Base-by-base conservation (phyloP, 2,329 filamentous ascomycete genomes). In the Calonectria pseudoturangicola region DNA sequence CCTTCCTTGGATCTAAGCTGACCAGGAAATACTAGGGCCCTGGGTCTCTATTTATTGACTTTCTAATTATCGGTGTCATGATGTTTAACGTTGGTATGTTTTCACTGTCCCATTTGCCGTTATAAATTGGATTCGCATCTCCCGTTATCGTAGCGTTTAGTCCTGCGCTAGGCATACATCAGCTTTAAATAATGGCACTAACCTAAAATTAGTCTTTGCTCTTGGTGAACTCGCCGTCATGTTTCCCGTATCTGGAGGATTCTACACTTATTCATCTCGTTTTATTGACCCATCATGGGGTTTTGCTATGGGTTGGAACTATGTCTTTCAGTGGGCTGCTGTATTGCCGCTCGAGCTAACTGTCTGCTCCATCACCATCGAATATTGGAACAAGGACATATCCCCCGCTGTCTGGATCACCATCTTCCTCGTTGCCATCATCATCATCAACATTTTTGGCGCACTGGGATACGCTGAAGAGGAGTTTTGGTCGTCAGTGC, bases 241-340 rank as follows among this genome's bases (percentile, higher is more conserved):
- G 85, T 92, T 88, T 74, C 90, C 90, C 27, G 87, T 92, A 77
- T 90, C 89, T 75, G 90, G 90, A 81, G 89, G 89, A 76, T 92
- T 92, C 85, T 92, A 91, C 79, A 89, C 89, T 51, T 92, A 90
- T 82, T 89, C 88, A n/a, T 86, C 86, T 71, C 90, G 90, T 62
- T 92, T 92, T 79, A 89, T 92, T 75, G 90, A 91, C 78, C 90
- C 90, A 45, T 89, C 90, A 2, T 92, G 89, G 86, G 88, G 88
- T 71, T 89, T 89, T 72, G 88, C 88, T 75, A 88, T 89, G 84
- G 88, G 88, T 36, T 84, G 82, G 82, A 83, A 84, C 63, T 84
- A 84, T 41, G 75, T 88, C 68, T 85, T 89, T 76, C 87, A 88
- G 77, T 89, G 88, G 88, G 83, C 85, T 15, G 83, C 86, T 39